A percentile compares a stretch with the other conserved stretches of the same genome.
phyloP scores from a whole-genome alignment of 306 rosid genomes.

The Geum urbanum region DNA sequence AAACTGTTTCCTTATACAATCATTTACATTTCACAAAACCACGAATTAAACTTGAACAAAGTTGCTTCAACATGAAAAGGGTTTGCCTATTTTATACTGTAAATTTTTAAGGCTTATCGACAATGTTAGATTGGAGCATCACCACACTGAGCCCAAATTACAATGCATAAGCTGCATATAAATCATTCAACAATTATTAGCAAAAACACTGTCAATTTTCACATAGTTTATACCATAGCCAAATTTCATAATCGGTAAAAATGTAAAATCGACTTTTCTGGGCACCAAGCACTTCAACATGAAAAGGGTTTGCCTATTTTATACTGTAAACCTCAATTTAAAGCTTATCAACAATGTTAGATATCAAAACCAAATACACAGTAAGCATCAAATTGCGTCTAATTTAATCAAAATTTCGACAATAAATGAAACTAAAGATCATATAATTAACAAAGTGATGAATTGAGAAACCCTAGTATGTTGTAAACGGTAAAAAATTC shows the following conservation, averaged over 20 bases:
- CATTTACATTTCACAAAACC: constrained; percentile 27
- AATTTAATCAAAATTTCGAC: background rate
- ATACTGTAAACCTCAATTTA: too few species aligned
- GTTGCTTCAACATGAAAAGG: background rate
- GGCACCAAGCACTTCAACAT: too few species aligned
- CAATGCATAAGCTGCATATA: constrained; percentile 6
- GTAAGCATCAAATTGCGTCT: background rate
- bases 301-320: too few species aligned
- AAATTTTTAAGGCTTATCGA: background rate
- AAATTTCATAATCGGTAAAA: background rate
- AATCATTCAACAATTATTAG: background rate
- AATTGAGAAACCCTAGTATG: background rate
- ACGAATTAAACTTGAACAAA: background rate
- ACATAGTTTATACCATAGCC: background rate
- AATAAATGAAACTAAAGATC: too few species aligned
- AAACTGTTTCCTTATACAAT: constrained; percentile 12
- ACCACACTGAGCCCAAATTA: constrained; percentile 6
- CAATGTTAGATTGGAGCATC: background rate
- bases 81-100: background rate
- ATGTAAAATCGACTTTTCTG: background rate
- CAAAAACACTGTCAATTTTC: background rate
- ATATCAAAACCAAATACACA: background rate
- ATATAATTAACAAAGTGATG: too few species aligned
- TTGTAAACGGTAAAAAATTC: background rate
- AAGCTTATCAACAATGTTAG: too few species aligned